These are phyloP conservation scores for Penicillium samsonianum DNA, from an alignment of 495 filamentous ascomycete genomes.

Conservation along the genomic window DNA sequence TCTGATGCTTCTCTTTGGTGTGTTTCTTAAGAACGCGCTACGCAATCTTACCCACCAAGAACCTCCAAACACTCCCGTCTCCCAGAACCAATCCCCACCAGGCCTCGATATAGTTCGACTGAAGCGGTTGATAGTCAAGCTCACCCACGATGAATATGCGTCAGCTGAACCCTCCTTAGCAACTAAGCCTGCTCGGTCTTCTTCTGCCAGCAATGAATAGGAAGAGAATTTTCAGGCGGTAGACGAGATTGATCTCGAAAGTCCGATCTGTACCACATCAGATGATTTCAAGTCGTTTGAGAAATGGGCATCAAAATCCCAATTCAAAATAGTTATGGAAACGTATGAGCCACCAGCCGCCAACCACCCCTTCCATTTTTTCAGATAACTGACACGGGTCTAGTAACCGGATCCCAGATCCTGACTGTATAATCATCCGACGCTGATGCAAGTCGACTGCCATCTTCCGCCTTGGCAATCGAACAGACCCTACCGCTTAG, in stretches of 20 bases:
- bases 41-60: constrained; percentile 16
- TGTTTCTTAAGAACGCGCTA: constrained; percentile 15
- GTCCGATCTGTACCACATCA: constrained; percentile 27
- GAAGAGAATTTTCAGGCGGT: constrained; percentile 14
- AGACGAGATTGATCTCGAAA: constrained; percentile 12
- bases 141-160: constrained; percentile 10
- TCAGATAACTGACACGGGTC: constrained; percentile 17
- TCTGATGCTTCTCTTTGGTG: constrained; percentile 8
- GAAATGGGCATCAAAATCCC: constrained; percentile 24
- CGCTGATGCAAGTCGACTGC: no score
- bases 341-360: constrained; percentile 18
- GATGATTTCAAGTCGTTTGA: constrained; percentile 29
- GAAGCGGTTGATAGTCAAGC: constrained; percentile 16
- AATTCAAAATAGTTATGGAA: constrained; percentile 28
- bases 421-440: no score
- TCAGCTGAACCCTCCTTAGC: constrained; percentile 2
- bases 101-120: constrained; percentile 16
- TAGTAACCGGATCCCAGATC: no score
- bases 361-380: constrained; percentile 12
- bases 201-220: constrained; percentile 7
- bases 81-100: constrained; percentile 14
- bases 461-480: no score
- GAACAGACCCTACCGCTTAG: no score
- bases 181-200: constrained; percentile 7
- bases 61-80: constrained; percentile 21